A percentile compares a stretch with the other conserved stretches of the same genome.
Evolutionary conservation across 2,329 filamentous ascomycete genomes (phyloP).

Genomic region (Botrytis sinoallii): DNA sequence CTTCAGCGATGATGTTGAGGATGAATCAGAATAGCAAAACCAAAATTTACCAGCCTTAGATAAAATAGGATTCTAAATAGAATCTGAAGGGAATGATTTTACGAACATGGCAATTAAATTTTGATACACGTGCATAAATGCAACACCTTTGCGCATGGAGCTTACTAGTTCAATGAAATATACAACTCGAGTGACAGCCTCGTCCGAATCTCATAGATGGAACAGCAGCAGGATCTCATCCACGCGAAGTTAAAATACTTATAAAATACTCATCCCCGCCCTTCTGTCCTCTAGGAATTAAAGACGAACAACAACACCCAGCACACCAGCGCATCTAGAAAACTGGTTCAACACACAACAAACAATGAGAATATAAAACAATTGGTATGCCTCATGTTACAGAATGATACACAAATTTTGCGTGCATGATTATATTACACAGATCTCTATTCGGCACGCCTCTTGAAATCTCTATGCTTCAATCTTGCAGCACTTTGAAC

Average conservation of each 20-base stretch:
- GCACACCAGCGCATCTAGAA: neutral
- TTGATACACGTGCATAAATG: neutral
- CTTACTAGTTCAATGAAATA: too few species aligned
- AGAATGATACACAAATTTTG: neutral
- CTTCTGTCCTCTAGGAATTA: neutral
- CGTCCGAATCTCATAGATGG: too few species aligned
- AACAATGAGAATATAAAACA: neutral
- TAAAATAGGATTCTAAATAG: too few species aligned
- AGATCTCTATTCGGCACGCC: neutral
- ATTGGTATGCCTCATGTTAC: neutral
- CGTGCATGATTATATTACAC: neutral
- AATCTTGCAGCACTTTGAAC: neutral
- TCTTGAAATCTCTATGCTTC: neutral
- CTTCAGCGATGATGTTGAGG: neutral
- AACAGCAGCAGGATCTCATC: too few species aligned
- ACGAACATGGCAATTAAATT: neutral
- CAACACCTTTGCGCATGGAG: too few species aligned
- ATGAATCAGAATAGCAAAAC: neutral
- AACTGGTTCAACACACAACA: neutral
- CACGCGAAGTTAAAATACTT: too few species aligned
- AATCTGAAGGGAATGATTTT: neutral
- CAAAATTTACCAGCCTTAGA: neutral
- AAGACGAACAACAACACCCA: neutral
- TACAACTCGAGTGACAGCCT: too few species aligned
- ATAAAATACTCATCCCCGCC: too few species aligned